Percentiles rank a stretch among this genome's conserved stretches.
Conservation (phyloP, 345 rosid species). For the Aquilaria sinensis region DNA sequence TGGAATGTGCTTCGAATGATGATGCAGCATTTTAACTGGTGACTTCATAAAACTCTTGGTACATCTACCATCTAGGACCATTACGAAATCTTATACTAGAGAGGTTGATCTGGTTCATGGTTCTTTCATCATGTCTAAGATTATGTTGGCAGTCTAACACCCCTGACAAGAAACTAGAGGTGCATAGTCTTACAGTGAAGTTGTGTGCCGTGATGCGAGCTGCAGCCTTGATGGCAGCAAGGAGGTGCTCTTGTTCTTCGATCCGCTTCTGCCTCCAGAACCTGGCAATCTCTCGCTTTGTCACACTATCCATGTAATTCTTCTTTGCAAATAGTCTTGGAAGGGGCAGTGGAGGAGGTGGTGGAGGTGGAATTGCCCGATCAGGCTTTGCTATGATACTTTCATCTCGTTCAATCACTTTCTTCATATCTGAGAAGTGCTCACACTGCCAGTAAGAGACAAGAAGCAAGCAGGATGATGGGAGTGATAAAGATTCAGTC, state of each 20-base stretch:
- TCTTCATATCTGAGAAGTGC: slow-evolving; percentile 31
- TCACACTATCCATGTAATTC: slow-evolving; percentile 37
- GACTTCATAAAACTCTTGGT: too few relatives aligned
- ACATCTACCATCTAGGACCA: too few relatives aligned
- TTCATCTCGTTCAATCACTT: slow-evolving; percentile 22
- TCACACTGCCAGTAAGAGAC: slow-evolving; percentile 1
- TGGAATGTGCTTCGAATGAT: too few relatives aligned
- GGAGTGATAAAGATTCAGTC: background rate
- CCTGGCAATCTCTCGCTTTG: slow-evolving; percentile 71
- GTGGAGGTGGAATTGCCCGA: slow-evolving; percentile 28
- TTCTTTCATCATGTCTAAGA: too few relatives aligned
- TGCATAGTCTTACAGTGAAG: slow-evolving; percentile 44
- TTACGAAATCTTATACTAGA: too few relatives aligned
- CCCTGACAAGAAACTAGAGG: slow-evolving; percentile 8
- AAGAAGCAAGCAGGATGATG: background rate
- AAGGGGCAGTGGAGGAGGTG: slow-evolving; percentile 50
- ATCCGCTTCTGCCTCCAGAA: slow-evolving; percentile 72
- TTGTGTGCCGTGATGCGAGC: slow-evolving; percentile 76
- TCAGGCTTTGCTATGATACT: slow-evolving; percentile 19
- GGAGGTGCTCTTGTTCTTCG: slow-evolving; percentile 79
- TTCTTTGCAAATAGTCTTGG: slow-evolving; percentile 38
- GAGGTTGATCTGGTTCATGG: too few relatives aligned
- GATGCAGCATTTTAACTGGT: too few relatives aligned
- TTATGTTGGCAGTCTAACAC: background rate
- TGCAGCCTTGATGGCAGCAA: slow-evolving; percentile 86